Evolutionary conservation across 805 yeast genomes (phyloP), one percentile per base, ranked within the genome.

Genomic region (Scheffersomyces ergatensis): DNA sequence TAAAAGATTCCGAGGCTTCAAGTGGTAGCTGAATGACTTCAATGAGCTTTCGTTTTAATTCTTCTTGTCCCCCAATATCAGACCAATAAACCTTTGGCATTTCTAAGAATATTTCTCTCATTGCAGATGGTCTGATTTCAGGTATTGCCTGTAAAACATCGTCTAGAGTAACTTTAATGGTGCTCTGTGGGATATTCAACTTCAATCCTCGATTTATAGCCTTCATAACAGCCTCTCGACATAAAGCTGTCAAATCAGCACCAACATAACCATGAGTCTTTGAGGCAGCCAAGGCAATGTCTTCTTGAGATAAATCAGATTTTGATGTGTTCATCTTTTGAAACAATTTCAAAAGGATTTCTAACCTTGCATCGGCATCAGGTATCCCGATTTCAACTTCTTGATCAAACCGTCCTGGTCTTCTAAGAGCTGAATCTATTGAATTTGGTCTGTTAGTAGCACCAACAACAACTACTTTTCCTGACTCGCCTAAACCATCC

Each of bases 211-310:
- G 65, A 38, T 82, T 78, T 14, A 93, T 85, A 1, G 96, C 83
- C 45, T 76, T 78, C 85, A 90, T 79, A 0, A 89, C 96, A 5
- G 95, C 78, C 55, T 93, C 99, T 37, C 97, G 71, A 45, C 90
- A 81, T 17, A 93, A 68, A 0, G 97, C 96, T 3, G 85, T 80
- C 36, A 93, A 63, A 65, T 93, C 99, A 0, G 98, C 97, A 35
- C 99, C 99, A 2, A 93, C 99, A 56, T 88, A 93, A 5, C 99
- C 99, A 62, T 93, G 99, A 0, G 98, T 90, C 54, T 80, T 83
- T 4, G 78, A 61, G 0, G 97, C 88, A 32, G 90, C 64, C 1
- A 51, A 53, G n/a, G 64, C 57, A n/a, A 90, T 75, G 29, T 86
- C 83, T 0, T 70, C 80, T 0, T 58, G 65, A 0, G 71, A 55